Evolutionary conservation across 2,329 filamentous ascomycete genomes (phyloP).

Genomic region (Calonectria crousiana): DNA sequence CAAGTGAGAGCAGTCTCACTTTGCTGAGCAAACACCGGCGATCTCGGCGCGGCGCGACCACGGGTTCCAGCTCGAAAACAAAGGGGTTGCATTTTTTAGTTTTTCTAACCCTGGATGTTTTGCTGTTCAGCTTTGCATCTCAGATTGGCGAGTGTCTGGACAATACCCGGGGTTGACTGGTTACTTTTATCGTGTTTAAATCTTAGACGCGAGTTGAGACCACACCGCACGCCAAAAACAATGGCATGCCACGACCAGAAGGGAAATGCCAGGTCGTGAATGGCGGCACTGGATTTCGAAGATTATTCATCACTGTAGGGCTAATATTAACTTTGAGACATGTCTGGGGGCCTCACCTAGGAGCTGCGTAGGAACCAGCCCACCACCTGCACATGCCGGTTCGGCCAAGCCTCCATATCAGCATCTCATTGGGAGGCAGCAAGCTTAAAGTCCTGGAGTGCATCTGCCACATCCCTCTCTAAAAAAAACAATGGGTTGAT

Average conservation of each 20-base stretch:
- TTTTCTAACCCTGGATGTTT: background rate
- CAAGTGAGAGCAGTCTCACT: background rate
- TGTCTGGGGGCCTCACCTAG: constrained; percentile 2
- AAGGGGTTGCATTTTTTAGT: background rate
- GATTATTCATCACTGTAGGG: background rate
- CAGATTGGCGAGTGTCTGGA: background rate
- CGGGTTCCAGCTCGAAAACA: no score
- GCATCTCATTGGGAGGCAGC: background rate
- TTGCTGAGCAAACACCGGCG: background rate
- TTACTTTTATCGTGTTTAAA: background rate
- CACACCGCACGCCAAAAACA: background rate
- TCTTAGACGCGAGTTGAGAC: background rate
- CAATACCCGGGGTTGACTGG: background rate
- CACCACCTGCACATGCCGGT: background rate
- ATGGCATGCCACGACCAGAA: background rate
- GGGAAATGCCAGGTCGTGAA: background rate
- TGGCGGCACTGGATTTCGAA: background rate
- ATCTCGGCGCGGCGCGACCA: background rate
- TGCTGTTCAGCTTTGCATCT: background rate
- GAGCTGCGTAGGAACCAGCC: background rate
- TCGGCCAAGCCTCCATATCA: background rate
- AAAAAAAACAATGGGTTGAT: background rate
- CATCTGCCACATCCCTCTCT: background rate
- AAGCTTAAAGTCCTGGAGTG: background rate
- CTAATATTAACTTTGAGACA: background rate